phyloP scores from a whole-genome alignment of 2,329 filamentous ascomycete species.

The Microsporum audouinii region DNA sequence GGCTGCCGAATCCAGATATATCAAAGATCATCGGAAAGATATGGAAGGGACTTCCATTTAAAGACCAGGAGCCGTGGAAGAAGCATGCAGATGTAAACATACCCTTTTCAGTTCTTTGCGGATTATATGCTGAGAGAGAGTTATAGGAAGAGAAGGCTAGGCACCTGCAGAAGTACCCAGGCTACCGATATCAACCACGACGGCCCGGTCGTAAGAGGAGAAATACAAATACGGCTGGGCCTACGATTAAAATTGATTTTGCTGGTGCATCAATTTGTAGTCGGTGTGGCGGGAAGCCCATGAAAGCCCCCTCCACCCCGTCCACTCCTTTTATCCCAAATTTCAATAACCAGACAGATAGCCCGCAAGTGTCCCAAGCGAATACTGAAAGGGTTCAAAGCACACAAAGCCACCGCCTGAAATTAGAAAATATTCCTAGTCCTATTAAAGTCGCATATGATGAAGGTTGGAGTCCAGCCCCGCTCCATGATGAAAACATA shows the following conservation, averaged over 20 bases:
- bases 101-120: not conserved
- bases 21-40: slow-evolving; percentile 93
- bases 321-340: slow-evolving; percentile 32
- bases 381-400: slow-evolving; percentile 19
- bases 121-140: slow-evolving; percentile 4
- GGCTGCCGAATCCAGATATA: slow-evolving; percentile 86
- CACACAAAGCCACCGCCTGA: slow-evolving; percentile 16
- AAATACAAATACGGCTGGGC: slow-evolving; percentile 24
- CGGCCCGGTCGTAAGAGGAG: slow-evolving; percentile 48
- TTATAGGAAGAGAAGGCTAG: slow-evolving; percentile 71
- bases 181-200: slow-evolving; percentile 87
- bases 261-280: slow-evolving; percentile 30
- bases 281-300: slow-evolving; percentile 36
- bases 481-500: slow-evolving; percentile 23
- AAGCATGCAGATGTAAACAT: slow-evolving; percentile 61
- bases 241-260: slow-evolving; percentile 28
- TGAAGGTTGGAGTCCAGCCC: slow-evolving; percentile 16
- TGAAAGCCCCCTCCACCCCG: slow-evolving; percentile 36
- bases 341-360: not conserved
- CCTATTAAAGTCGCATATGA: slow-evolving; percentile 19
- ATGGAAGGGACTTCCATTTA: slow-evolving; percentile 68
- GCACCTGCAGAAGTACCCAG: slow-evolving; percentile 80
- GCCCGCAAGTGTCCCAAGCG: slow-evolving; percentile 20
- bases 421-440: slow-evolving; percentile 18
- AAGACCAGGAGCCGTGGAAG: slow-evolving; percentile 78